Evolutionary conservation across 345 rosid species (phyloP), one percentile per base, ranked within the genome.

Genomic region (Citrus reticulata): DNA sequence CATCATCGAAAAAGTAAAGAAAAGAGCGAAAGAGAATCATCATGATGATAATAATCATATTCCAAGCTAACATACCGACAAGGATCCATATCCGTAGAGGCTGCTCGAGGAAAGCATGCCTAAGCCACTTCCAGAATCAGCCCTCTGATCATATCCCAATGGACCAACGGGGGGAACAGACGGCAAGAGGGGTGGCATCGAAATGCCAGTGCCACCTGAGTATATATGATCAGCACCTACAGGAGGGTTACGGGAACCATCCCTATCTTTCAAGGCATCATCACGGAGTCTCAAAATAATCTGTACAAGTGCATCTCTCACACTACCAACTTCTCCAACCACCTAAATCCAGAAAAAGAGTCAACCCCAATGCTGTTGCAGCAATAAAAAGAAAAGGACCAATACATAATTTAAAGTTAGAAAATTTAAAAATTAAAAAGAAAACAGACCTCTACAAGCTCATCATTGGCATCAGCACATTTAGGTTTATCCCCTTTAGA

Each of bases 271-370:
- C 78, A 96, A 81, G 40, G 84, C 87, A 91, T 94, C 98, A 78
- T 91, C 98, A 83, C 99, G 90, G 68, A 94, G 97, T 88, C 99
- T 88, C 81, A 96, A 72, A 77, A 94, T 88, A 74, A 96, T 92
- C 78, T 96, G 98, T 73, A 93, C 86, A 71, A 96, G 91, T 20
- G 98, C 99, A 89, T 94, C 98, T 88, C 95, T 91, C 74, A 96
- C 95, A 74, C 66, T 81, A 64, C 80, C 85, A 78, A 81, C 93
- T 81, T 94, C 95, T 74, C 99, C 99, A 0, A 76, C 77, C 78
- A 96, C 88, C 99, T 95, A 84, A 35, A 57, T 27, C 62, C 58
- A 67, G 20, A 64, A 24, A 71, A 55, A 63, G 83, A 54, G 80
- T 82, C 73, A 62, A 69, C 46, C 22, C 13, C 62, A 46, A 81